These are phyloP conservation scores for Clonostachys chloroleuca DNA, from an alignment of 2,329 filamentous ascomycete genomes.

Conservation along the genomic window DNA sequence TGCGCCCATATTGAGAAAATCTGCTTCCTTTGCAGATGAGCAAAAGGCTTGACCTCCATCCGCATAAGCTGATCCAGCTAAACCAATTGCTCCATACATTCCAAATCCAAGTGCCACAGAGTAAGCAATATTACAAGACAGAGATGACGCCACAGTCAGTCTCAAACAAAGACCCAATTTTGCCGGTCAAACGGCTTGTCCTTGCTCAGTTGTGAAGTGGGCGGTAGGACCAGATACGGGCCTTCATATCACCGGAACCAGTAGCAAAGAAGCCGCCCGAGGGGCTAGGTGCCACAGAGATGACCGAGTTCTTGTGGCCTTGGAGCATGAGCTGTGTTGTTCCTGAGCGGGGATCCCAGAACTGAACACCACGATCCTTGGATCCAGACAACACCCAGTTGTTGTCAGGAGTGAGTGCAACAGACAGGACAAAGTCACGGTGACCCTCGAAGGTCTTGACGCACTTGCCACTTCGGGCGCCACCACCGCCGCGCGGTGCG, in stretches of 20 bases:
- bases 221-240: slow-evolving; percentile 90
- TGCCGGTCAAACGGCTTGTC: too few species aligned
- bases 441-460: slow-evolving; percentile 97
- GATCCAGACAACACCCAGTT: slow-evolving; percentile 96
- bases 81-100: too few species aligned
- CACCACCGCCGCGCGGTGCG: slow-evolving; percentile 63
- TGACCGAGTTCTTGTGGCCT: slow-evolving; percentile 98
- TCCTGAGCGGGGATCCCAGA: slow-evolving; percentile 95
- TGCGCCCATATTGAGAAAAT: too few species aligned
- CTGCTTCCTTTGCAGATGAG: too few species aligned
- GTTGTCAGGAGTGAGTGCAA: slow-evolving; percentile 90
- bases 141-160: too few species aligned
- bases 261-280: slow-evolving; percentile 87
- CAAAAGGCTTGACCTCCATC: too few species aligned
- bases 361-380: slow-evolving; percentile 95
- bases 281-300: slow-evolving; percentile 92
- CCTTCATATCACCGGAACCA: slow-evolving; percentile 95
- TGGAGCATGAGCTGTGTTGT: slow-evolving; percentile 97
- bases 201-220: slow-evolving; percentile 11
- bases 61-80: too few species aligned
- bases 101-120: too few species aligned
- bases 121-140: too few species aligned
- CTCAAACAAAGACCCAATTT: too few species aligned
- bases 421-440: slow-evolving; percentile 94
- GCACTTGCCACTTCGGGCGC: slow-evolving; percentile 69